phyloP scores from a whole-genome alignment of 2,329 filamentous ascomycete species.

The Alternaria brassicicola region DNA sequence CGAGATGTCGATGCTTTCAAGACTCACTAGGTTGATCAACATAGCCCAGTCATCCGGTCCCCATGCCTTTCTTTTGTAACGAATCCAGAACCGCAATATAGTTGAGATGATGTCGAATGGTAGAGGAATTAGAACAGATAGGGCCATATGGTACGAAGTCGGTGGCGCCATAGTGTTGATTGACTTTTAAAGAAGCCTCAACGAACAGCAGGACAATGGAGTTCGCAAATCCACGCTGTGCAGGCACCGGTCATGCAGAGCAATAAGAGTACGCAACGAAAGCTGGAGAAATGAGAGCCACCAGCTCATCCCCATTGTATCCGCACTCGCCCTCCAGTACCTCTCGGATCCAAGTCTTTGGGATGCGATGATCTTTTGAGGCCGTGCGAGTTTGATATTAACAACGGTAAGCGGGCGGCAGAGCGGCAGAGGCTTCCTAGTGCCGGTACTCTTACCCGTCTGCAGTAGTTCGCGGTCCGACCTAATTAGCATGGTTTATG shows the following conservation, averaged over 20 bases:
- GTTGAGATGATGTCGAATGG: slow-evolving; percentile 9
- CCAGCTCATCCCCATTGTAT: neutral
- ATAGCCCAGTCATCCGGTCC: slow-evolving; percentile 14
- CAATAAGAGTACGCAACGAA: neutral
- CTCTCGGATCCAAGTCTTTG: neutral
- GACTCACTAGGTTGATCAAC: slow-evolving; percentile 11
- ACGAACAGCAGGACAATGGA: neutral
- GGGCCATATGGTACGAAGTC: slow-evolving; percentile 9
- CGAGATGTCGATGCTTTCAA: neutral
- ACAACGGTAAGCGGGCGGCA: neutral
- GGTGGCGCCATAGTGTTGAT: slow-evolving; percentile 7
- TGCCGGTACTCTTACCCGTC: neutral
- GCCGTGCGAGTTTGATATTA: neutral
- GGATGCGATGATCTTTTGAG: neutral
- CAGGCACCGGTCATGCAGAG: neutral
- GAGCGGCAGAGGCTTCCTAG: neutral
- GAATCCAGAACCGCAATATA: slow-evolving; percentile 10
- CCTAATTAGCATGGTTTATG: neutral
- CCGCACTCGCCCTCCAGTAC: neutral
- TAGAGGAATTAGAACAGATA: slow-evolving; percentile 4
- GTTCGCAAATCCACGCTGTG: neutral
- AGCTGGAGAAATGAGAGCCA: neutral
- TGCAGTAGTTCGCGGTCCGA: neutral
- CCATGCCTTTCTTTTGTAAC: slow-evolving; percentile 8
- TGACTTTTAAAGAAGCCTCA: neutral